Base-by-base conservation (phyloP, 1,139 yeast species). In the Candida tunisiensis region DNA sequence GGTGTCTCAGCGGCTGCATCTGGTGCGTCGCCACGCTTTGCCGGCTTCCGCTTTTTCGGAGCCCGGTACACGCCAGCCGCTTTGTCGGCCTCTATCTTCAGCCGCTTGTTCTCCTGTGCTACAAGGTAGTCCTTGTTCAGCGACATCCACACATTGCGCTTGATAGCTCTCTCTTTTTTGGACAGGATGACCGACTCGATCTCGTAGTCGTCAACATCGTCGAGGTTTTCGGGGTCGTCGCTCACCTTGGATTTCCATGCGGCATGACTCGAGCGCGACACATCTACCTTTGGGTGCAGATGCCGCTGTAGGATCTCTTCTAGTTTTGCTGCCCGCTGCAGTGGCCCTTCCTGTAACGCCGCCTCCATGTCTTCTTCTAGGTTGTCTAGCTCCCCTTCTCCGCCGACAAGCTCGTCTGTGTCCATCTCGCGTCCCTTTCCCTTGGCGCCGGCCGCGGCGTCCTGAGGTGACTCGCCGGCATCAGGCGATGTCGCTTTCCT, bases 141-240 rank as follows among this genome's bases (percentile, higher is more conserved):
- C 1, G 91, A 83, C 31, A 78, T 69, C 96, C 98, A 88, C 5
- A 83, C 68, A 34, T 74, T 62, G 38, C 79, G 83, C 50, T 80
- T 85, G 42, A 72, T 44, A 31, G 58, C 53, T 8, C 70, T 63
- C 38, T 88, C 94, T 25, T 70, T 77, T 27, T 66, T 71, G 3
- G 68, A 63, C 30, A 88, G 55, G 26, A 79, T 45, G 24, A 72
- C 60, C 1, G 55, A 52, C 3, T 68, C 69, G 8, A 79, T 56
- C 41, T 83, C 93, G 13, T 69, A 78, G 44, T 83, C 95, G 39
- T 80, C 93, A 8, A 79, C 78, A 42, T 80, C 92, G 19, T 70
- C 73, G 25, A 79, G 57, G 30, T 66, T 59, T 3, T 64, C 74
- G 1, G 69, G 69, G 26, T 68, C 75, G 13, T 75, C 77, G 30